Conservation (phyloP, 2,329 filamentous ascomycete species). For the Drechslerella coelobrocha region DNA sequence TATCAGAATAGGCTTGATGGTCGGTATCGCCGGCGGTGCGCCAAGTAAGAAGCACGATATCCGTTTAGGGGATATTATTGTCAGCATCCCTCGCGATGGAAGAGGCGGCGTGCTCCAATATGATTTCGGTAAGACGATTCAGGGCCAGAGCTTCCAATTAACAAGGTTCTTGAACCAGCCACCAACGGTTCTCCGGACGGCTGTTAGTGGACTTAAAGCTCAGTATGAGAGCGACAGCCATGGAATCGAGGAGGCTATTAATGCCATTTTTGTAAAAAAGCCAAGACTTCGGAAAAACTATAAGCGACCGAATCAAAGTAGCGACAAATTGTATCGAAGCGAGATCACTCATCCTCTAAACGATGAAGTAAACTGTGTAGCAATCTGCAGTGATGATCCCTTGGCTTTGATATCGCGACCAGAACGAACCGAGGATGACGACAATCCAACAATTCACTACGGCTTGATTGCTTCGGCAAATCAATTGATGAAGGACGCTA, state of each 20-base stretch:
- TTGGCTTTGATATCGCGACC: no score
- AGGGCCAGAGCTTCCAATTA: slow-evolving; percentile 6
- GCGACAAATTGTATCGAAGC: slow-evolving; percentile 5
- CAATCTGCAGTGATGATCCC: no score
- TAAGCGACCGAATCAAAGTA: background rate
- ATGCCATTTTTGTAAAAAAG: background rate
- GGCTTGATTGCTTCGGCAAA: slow-evolving; percentile 6
- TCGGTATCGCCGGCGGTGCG: slow-evolving; percentile 25
- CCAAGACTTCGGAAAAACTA: background rate
- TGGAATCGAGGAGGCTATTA: slow-evolving; percentile 7
- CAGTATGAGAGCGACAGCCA: background rate
- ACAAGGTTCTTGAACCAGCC: slow-evolving; percentile 19
- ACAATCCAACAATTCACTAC: slow-evolving; percentile 4
- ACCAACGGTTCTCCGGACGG: slow-evolving; percentile 9
- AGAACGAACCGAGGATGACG: background rate
- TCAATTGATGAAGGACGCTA: slow-evolving; percentile 6
- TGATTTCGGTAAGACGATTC: slow-evolving; percentile 29
- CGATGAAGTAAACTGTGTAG: no score
- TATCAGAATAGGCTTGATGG: slow-evolving; percentile 18
- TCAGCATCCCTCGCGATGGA: slow-evolving; percentile 6
- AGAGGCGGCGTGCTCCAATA: slow-evolving; percentile 35
- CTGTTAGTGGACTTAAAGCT: slow-evolving; percentile 4
- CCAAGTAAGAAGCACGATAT: slow-evolving; percentile 44
- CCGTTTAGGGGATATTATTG: slow-evolving; percentile 33
- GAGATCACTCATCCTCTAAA: no score